These are phyloP conservation scores for Toxicodendron radicans DNA, from an alignment of 345 rosid genomes.

Conservation along the genomic window DNA sequence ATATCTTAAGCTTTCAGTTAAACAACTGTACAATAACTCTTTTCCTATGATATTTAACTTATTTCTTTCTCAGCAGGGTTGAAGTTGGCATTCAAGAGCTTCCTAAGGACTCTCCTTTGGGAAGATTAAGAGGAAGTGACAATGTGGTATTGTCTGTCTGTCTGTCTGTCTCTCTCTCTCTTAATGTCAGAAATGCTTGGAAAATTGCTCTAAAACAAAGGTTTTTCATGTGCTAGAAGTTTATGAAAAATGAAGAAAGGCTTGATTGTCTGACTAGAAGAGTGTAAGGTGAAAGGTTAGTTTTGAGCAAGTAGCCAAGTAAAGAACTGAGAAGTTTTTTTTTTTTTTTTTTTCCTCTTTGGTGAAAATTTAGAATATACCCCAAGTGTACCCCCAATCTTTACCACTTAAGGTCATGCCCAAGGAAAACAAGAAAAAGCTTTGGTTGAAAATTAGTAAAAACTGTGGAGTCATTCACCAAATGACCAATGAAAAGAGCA, in stretches of 20 bases:
- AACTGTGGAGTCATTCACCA: not conserved
- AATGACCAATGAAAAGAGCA: not conserved
- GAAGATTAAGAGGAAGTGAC: conserved; percentile 93
- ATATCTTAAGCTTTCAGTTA: conserved; percentile 3
- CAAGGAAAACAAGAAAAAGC: not conserved
- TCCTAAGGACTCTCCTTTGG: conserved; percentile 71
- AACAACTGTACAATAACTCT: not conserved
- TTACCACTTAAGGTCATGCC: not conserved
- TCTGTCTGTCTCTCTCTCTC: not conserved
- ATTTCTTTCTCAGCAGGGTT: conserved; percentile 47
- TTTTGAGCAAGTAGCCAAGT: not conserved
- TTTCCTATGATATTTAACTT: not conserved
- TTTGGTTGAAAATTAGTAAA: not conserved
- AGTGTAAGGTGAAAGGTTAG: not conserved
- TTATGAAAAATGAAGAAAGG: not conserved
- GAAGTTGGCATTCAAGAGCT: conserved; percentile 93
- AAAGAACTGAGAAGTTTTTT: not conserved
- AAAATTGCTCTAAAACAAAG: not conserved
- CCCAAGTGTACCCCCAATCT: not conserved
- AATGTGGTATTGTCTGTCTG: conserved; percentile 57
- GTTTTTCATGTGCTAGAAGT: not conserved
- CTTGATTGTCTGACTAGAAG: not conserved
- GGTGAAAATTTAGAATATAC: not conserved
- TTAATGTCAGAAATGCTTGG: not conserved
- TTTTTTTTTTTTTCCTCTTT: not conserved